These are phyloP conservation scores for Mycena capillaripes DNA, from an alignment of 768 basidiomycete genomes.

Conservation along the genomic window DNA sequence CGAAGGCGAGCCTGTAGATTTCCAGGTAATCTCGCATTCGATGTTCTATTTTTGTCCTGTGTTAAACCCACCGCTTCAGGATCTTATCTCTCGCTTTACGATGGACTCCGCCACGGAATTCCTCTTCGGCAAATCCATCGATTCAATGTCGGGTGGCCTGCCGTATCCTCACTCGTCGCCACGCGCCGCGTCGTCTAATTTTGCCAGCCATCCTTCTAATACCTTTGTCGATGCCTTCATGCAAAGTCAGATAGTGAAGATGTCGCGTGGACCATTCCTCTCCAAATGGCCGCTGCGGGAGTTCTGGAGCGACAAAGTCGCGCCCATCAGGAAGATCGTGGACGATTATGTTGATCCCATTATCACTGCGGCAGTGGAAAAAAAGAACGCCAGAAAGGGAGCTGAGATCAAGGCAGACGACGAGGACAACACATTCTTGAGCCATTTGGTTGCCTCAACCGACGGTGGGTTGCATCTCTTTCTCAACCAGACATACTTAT, in stretches of 20 bases:
- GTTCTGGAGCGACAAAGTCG: slow-evolving; percentile 22
- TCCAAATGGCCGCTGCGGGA: slow-evolving; percentile 20
- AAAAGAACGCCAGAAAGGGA: slow-evolving; percentile 40
- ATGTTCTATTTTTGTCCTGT: not conserved
- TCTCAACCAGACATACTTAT: not conserved
- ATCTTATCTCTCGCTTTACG: slow-evolving; percentile 20
- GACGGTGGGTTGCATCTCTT: slow-evolving; percentile 46
- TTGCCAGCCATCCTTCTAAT: slow-evolving; percentile 15
- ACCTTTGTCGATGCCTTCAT: slow-evolving; percentile 7
- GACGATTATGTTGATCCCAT: slow-evolving; percentile 63
- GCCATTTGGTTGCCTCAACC: slow-evolving; percentile 59
- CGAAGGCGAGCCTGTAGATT: slow-evolving; percentile 13
- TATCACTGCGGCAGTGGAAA: slow-evolving; percentile 55
- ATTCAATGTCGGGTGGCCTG: slow-evolving; percentile 14
- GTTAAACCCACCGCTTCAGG: not conserved
- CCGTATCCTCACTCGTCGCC: not conserved
- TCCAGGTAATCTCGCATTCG: no score
- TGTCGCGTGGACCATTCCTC: not conserved
- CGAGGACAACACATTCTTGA: slow-evolving; percentile 56
- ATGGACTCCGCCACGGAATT: slow-evolving; percentile 21
- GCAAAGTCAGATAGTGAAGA: not conserved
- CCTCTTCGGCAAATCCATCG: slow-evolving; percentile 9
- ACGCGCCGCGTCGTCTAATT: not conserved
- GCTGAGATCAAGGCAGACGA: slow-evolving; percentile 7
- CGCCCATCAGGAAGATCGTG: slow-evolving; percentile 47